Conservation (phyloP, 2,329 filamentous ascomycete genomes). For the Alternaria infectoria region DNA sequence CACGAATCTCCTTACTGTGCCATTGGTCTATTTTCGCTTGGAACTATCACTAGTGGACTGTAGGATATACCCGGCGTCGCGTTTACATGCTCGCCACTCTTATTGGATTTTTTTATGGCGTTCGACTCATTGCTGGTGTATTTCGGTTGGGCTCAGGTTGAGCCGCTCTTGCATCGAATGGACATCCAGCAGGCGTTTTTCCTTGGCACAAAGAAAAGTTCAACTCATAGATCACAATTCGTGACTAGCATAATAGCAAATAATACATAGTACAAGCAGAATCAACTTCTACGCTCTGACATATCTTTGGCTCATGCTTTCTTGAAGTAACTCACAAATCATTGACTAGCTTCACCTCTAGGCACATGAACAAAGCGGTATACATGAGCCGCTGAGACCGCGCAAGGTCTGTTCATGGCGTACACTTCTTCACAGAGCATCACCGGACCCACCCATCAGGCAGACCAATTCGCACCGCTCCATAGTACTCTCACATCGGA, state of each 20-base stretch:
- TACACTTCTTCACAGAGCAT: not conserved
- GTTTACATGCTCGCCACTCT: conserved; percentile 9
- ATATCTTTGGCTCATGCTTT: not conserved
- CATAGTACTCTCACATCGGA: not conserved
- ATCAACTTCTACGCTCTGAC: conserved; percentile 5
- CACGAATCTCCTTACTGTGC: conserved; percentile 29
- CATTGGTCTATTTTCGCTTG: conserved; percentile 21
- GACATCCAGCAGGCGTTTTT: conserved; percentile 10
- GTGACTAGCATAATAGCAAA: not conserved
- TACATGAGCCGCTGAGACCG: not conserved
- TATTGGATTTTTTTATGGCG: conserved; percentile 3
- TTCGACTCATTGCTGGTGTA: conserved; percentile 7
- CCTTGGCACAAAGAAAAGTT: not conserved
- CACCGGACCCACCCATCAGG: not conserved
- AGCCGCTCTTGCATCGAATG: conserved; percentile 19
- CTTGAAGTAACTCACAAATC: not conserved
- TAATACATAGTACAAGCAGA: conserved; percentile 10
- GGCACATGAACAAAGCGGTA: not conserved
- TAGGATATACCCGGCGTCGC: conserved; percentile 36
- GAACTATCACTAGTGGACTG: conserved; percentile 25
- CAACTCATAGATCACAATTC: not conserved
- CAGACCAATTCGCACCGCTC: not conserved
- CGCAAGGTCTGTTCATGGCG: not conserved
- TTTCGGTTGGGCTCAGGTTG: conserved; percentile 17
- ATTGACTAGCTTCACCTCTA: not conserved